Evolutionary conservation across 1,284 basidiomycete species (phyloP).

Genomic region (Garcileccinum viscosum): DNA sequence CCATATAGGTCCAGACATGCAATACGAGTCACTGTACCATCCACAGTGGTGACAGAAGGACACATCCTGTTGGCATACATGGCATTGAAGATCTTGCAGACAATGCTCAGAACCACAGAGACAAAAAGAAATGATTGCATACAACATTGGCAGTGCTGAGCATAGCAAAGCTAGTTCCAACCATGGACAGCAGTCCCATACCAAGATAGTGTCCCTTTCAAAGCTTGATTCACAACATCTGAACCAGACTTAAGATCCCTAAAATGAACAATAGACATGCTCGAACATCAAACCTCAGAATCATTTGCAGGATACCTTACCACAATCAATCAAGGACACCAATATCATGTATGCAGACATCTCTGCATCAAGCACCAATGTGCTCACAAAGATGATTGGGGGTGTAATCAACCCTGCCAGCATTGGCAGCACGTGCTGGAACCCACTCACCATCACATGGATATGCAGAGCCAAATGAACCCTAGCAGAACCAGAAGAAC

Average conservation of each 20-base stretch:
- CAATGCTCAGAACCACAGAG: slow-evolving; percentile 37
- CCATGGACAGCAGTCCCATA: slow-evolving; percentile 81
- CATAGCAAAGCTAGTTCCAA: slow-evolving; percentile 87
- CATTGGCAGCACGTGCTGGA: slow-evolving; percentile 85
- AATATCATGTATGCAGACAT: slow-evolving; percentile 83
- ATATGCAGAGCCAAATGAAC: too few relatives aligned
- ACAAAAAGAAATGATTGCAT: slow-evolving; percentile 28
- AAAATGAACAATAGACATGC: neutral
- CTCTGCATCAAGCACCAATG: slow-evolving; percentile 59
- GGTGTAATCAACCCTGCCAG: slow-evolving; percentile 78
- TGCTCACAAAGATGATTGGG: slow-evolving; percentile 81
- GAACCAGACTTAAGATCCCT: slow-evolving; percentile 77
- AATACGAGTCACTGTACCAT: slow-evolving; percentile 65
- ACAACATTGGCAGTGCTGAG: slow-evolving; percentile 77
- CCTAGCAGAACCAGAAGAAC: neutral
- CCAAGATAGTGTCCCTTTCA: slow-evolving; percentile 72
- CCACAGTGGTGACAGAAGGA: slow-evolving; percentile 58
- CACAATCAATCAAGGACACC: slow-evolving; percentile 78
- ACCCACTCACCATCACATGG: slow-evolving; percentile 64
- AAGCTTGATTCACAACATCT: slow-evolving; percentile 73
- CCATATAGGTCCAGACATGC: slow-evolving; percentile 85
- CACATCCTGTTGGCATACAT: slow-evolving; percentile 85
- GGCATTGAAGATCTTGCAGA: slow-evolving; percentile 68
- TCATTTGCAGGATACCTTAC: slow-evolving; percentile 42
- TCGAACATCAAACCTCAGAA: neutral